A percentile compares a stretch with the other conserved stretches of the same genome.
Conservation (phyloP, 768 basidiomycete species). For the Suillus placidus region DNA sequence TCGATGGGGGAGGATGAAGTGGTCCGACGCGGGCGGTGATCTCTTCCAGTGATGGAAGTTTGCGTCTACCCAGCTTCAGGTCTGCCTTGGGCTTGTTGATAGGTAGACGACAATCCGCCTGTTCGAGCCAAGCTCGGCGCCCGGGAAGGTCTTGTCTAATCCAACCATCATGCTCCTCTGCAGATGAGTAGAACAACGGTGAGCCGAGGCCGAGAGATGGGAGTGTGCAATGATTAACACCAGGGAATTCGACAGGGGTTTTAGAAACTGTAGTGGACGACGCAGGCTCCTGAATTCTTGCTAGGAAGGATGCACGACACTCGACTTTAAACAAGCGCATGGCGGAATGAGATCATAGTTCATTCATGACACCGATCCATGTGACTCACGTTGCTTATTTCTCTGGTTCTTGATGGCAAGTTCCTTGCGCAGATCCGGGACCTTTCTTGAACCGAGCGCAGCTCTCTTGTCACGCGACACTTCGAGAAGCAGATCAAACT, state of each 20-base stretch:
- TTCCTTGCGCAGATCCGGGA: conserved; percentile 69
- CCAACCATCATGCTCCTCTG: neutral
- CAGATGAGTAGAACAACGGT: conserved; percentile 59
- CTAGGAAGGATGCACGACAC: conserved; percentile 74
- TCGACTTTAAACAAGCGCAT: conserved; percentile 49
- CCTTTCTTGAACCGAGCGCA: conserved; percentile 46
- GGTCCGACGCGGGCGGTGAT: conserved; percentile 63
- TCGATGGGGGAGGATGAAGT: conserved; percentile 1
- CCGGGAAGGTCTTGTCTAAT: neutral
- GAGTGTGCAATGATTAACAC: conserved; percentile 67
- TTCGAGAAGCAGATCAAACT: conserved; percentile 66
- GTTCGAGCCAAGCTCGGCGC: conserved; percentile 54
- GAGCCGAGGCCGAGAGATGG: conserved; percentile 71
- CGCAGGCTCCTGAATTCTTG: conserved; percentile 69
- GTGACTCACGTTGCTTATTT: conserved; percentile 68
- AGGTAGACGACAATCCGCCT: conserved; percentile 61
- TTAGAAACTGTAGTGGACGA: conserved; percentile 63
- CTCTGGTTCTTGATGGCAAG: conserved; percentile 72
- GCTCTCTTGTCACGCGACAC: conserved; percentile 61
- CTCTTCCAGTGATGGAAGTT: conserved; percentile 73
- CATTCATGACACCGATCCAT: conserved; percentile 8
- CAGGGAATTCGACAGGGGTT: conserved; percentile 71
- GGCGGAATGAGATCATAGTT: conserved; percentile 9
- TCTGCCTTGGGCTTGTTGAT: conserved; percentile 23
- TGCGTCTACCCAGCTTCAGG: conserved; percentile 21